Evolutionary conservation across 805 yeast genomes (phyloP), one percentile per base, ranked within the genome.

Genomic region (Yueomyces sp.): DNA sequence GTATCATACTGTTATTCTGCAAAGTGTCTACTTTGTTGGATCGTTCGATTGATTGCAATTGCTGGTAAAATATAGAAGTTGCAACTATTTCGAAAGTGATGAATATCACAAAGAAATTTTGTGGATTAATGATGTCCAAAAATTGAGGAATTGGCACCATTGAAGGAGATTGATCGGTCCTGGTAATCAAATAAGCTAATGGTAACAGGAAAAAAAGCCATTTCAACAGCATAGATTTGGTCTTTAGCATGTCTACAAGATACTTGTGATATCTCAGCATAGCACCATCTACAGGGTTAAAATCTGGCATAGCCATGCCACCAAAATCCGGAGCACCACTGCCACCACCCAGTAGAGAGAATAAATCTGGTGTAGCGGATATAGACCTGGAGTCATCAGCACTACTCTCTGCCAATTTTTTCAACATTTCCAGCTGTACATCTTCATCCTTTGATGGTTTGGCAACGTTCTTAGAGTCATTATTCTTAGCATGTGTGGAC

Each of bases 21-120:
- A 56, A 41, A 2, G 60, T 54, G 37, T 53, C 52, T 28, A 59
- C 53, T 8, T 54, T 52, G 37, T 53, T 51, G 2, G 49, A 38
- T 34, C 45, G 53, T 42, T 62, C 63, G 27, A 60, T 46, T 5
- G 46, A 44, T 37, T 53, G 57, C 26, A 58, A 44, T 42, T 47
- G 50, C 29, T 56, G 63, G 38, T 59, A 60, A 42, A 55, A 60
- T 8, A 60, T 44, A 9, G 65, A 60, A 26, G 59, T 53, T 8
- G 62, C 58, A 9, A 59, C 54, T 28, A 62, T 54, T 47, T 62
- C 66, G 41, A 62, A 52, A 5, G 62, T 50, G 4, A 62, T 51
- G 46, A 62, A 60, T 4, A 62, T 48, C 48, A 58, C 54, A 44
- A 60, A 60, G 47, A 62, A 62, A 36, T 60, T 58, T 12, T 59